Percentiles rank a stretch among this genome's conserved stretches.
These are phyloP conservation scores for Tuber umbilicatum DNA, from an alignment of 495 filamentous ascomycete genomes.

Conservation along the genomic window DNA sequence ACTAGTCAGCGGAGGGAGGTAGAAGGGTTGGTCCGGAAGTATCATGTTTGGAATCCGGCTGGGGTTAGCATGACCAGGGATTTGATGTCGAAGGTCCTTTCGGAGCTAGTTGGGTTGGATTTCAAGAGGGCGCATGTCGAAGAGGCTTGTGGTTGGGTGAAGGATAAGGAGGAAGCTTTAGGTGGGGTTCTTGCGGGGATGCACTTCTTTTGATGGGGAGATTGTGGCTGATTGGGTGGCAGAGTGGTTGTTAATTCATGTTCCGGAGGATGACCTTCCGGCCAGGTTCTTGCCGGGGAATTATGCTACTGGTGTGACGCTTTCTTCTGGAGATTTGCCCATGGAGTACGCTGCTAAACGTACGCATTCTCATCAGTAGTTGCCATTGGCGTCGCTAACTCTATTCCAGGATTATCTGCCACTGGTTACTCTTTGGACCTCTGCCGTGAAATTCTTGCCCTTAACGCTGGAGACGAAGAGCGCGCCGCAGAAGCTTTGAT, in stretches of 20 bases:
- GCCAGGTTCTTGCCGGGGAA: conserved; percentile 81
- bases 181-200: conserved; percentile 43
- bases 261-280: conserved; percentile 92
- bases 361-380: conserved; percentile 1
- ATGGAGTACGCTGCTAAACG: conserved; percentile 38
- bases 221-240: neutral
- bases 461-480: conserved; percentile 63
- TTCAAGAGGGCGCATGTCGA: conserved; percentile 83
- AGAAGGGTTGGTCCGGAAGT: conserved; percentile 66
- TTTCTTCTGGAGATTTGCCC: conserved; percentile 65
- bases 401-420: conserved; percentile 50
- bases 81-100: conserved; percentile 57
- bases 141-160: conserved; percentile 79
- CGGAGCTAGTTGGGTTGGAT: conserved; percentile 67
- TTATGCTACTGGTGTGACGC: conserved; percentile 78
- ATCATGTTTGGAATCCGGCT: conserved; percentile 81
- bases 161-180: conserved; percentile 84
- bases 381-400: conserved; percentile 3
- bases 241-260: conserved; percentile 87
- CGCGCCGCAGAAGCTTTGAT: conserved; percentile 73
- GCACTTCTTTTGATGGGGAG: neutral
- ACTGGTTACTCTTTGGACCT: conserved; percentile 80
- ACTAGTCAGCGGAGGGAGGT: conserved; percentile 65
- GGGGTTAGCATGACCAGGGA: conserved; percentile 54
- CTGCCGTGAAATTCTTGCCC: conserved; percentile 66